Evolutionary conservation across 495 filamentous ascomycete genomes (phyloP).

Genomic region (Penicillium cinerascens): DNA sequence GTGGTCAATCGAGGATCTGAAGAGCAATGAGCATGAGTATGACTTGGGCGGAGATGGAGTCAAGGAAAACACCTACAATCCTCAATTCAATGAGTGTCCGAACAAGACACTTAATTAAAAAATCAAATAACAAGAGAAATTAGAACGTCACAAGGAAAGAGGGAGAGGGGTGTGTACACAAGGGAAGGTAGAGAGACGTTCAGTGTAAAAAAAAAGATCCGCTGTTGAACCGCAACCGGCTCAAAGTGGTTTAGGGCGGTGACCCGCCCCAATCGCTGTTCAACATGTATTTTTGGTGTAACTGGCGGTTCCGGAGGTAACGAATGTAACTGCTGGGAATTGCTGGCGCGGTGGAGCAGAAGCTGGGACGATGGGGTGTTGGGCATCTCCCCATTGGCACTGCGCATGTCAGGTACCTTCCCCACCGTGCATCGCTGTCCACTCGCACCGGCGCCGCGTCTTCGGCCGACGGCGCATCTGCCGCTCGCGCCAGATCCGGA

Average conservation of each 20-base stretch:
- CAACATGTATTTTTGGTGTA: slow-evolving; percentile 3
- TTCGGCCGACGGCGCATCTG: slow-evolving; percentile 1
- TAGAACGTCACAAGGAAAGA: slow-evolving; percentile 11
- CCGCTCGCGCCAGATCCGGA: slow-evolving; percentile 9
- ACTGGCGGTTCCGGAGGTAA: background rate
- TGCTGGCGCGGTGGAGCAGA: background rate
- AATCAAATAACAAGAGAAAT: slow-evolving; percentile 2
- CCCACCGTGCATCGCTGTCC: background rate
- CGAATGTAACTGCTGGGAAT: background rate
- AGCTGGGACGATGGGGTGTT: slow-evolving; percentile 12
- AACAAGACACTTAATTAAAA: slow-evolving; percentile 7
- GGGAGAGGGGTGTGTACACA: slow-evolving; percentile 13
- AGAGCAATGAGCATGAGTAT: background rate
- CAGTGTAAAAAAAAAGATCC: slow-evolving; percentile 24
- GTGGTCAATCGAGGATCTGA: slow-evolving; percentile 8
- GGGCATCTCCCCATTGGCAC: slow-evolving; percentile 2
- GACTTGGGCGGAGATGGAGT: background rate
- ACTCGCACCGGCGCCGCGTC: background rate
- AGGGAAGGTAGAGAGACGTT: slow-evolving; percentile 1
- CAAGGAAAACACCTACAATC: slow-evolving; percentile 1
- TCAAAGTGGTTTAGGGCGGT: slow-evolving; percentile 20
- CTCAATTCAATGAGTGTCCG: slow-evolving; percentile 1
- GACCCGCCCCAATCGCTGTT: slow-evolving; percentile 23
- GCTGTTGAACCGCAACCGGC: slow-evolving; percentile 25
- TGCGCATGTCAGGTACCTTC: slow-evolving; percentile 1